Evolutionary conservation across 1,139 yeast species (phyloP), one percentile per base, ranked within the genome.

Genomic region (Torulaspora pretoriensis): DNA sequence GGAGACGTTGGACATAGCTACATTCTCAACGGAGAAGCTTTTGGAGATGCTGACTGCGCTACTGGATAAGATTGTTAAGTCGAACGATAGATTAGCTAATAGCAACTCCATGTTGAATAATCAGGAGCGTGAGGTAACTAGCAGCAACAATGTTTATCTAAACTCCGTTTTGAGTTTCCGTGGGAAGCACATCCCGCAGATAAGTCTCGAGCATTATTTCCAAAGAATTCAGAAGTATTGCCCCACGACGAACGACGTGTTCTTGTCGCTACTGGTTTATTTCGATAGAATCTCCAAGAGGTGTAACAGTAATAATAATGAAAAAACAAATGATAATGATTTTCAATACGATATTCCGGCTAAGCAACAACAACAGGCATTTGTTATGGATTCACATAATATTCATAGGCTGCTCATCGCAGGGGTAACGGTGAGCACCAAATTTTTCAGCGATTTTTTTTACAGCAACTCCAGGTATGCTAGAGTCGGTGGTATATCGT

Each of bases 241-340:
- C 66, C 98, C 99, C 0, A 94, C 94, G 16, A 90, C 98, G 2
- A 92, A 92, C 67, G 98, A 94, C 63, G 97, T 94, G 25, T 92
- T 90, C 64, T 71, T 92, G 42, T 83, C 96, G 28, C 69, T 94
- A 43, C 71, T 92, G 55, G 97, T 94, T 22, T 94, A 92, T 65
- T 89, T 92, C 68, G 99, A 92, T 67, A 72, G 98, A 52, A 88
- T 92, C 44, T 95, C 96, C 13, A 87, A 86, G 62, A 77, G 87
- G 53, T 96, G 96, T 45, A 86, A 85, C 61, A 78, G 73, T 30
- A 54, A 43, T 37, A 49, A 40, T 24, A 53, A 52, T 36, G 55
- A 52, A 33, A 54, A 49, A 39, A 52, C 51, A 31, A 40, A 47
- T 13, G 55, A 50, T 23, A 49, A 55, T 31, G 47, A 51, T 16